Conservation (phyloP, 441 rosid genomes). For the Bocquillonia castaneifolia region DNA sequence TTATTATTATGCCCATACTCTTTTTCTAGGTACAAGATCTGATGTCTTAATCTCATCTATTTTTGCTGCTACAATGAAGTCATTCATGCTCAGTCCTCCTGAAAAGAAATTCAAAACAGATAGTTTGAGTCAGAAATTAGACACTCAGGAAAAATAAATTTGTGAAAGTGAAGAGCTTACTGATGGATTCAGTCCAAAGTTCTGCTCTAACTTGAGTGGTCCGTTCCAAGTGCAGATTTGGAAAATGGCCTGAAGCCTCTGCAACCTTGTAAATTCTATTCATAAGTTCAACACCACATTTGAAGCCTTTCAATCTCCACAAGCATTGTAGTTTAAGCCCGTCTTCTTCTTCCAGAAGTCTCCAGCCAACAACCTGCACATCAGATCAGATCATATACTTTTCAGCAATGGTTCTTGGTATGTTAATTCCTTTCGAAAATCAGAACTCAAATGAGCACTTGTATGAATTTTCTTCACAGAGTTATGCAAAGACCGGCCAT, state of each 20-base stretch:
- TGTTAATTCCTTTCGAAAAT: neutral
- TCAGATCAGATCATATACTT: neutral
- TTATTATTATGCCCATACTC: conserved; percentile 92
- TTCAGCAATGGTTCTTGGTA: neutral
- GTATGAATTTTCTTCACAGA: neutral
- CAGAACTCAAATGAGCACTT: neutral
- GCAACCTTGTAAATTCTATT: conserved; percentile 59
- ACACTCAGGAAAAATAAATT: too few relatives aligned
- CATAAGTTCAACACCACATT: conserved; percentile 73
- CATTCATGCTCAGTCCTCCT: conserved; percentile 92
- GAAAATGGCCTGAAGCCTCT: conserved; percentile 70
- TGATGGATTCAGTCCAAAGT: conserved; percentile 68
- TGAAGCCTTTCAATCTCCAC: conserved; percentile 78
- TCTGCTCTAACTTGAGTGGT: conserved; percentile 80
- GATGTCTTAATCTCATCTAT: conserved; percentile 82
- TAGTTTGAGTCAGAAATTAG: neutral
- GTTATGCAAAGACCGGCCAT: neutral
- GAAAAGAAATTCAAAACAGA: too few relatives aligned
- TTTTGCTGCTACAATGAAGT: conserved; percentile 83
- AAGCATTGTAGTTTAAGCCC: conserved; percentile 67
- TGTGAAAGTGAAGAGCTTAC: conserved; percentile 50
- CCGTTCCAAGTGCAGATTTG: conserved; percentile 63
- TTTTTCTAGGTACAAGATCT: conserved; percentile 71
- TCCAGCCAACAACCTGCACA: conserved; percentile 81
- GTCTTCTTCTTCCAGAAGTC: conserved; percentile 63